Evolutionary conservation across 768 basidiomycete genomes (phyloP), one percentile per base, ranked within the genome.

Genomic region (Calocera viscosa): DNA sequence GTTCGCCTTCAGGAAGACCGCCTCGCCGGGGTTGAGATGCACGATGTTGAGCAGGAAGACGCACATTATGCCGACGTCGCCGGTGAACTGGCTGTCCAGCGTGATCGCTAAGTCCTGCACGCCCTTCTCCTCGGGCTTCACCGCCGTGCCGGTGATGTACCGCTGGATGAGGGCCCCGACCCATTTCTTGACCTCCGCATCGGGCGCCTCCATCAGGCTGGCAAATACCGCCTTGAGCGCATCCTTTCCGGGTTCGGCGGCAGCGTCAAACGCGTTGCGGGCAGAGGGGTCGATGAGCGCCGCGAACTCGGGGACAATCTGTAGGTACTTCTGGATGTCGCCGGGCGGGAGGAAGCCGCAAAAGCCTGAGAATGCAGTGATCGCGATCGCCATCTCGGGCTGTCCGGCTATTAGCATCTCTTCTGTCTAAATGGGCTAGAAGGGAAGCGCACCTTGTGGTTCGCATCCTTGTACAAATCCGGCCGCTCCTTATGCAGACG

Each of bases 351-450:
- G 83, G 79, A 98, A 99, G 47, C 95, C 95, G 74, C 94, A 95
- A 72, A 98, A 80, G 1, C 90, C 96, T 40, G 80, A 80, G 80
- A 98, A 98, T 16, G 87, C 84, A 0, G 94, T 94, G 68, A 99
- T 77, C 0, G 96, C 96, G 39, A 99, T 82, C n/a, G 94, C 93
- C 91, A 99, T 95, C 75, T 99, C 96, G 1, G 96, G 96, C 77
- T 79, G 70, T 17, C 30, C 28, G 1, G 38, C 26, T 16, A 35
- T 26, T 10, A 64, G 28, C 41, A 38, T 11, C 17, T 8, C 60
- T 7, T 24, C 7, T 47, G 16, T 24, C 43, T 38, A 32, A 17
- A 22, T n/a, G n/a, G 5, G 1, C 64, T 22, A 28, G 2, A 22
- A 43, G 33, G 17, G 12, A 19, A n/a, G 53, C 73, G 30, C 10